Evolutionary conservation across 768 basidiomycete genomes (phyloP), one percentile per base, ranked within the genome.

Genomic region (Lyophyllum semitale): DNA sequence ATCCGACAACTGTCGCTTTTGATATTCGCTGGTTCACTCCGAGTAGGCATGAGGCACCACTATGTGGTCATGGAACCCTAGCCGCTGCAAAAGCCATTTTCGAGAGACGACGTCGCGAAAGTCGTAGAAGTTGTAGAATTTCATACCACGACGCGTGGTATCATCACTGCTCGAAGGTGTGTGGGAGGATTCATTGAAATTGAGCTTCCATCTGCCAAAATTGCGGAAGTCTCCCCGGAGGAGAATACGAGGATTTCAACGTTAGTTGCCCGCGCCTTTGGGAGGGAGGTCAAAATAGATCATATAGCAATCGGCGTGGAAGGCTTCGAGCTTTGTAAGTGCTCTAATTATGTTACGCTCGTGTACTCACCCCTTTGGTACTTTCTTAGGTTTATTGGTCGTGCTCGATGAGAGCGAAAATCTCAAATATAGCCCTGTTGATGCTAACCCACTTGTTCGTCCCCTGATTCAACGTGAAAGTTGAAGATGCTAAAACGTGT

Each of bases 21-120:
- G 54, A 62, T n/a, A 68, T 82, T 29, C 73, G 77, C 41, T 81
- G 68, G 66, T 72, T 77, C 56, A 61, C 69, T 18, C 43, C 74
- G 4, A 60, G 42, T 18, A 62, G 63, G 8, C 23, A 37, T 2
- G 76, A 76, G 55, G 40, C 69, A 0, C 64, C 69, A 6, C 53
- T 78, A 18, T 79, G 78, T 50, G 73, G 76, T n/a, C 77, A 80
- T 62, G 79, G 66, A n/a, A 73, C 72, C 3, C 60, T 83, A 12
- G 81, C 78, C 1, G 71, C 78, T 20, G 72, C 77, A 0, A 68
- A 74, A 48, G 71, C 70, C 2, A 59, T 83, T 12, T 77, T 77
- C 40, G 63, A 64, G 62, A 23, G 59, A 70, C 0, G 69, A 69
- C 30, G 66, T 68, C 13, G 51, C 53, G 13, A 59, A 60, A 7